Base-by-base conservation (phyloP, 1,139 yeast genomes). In the Scheffersomyces insectosa region DNA sequence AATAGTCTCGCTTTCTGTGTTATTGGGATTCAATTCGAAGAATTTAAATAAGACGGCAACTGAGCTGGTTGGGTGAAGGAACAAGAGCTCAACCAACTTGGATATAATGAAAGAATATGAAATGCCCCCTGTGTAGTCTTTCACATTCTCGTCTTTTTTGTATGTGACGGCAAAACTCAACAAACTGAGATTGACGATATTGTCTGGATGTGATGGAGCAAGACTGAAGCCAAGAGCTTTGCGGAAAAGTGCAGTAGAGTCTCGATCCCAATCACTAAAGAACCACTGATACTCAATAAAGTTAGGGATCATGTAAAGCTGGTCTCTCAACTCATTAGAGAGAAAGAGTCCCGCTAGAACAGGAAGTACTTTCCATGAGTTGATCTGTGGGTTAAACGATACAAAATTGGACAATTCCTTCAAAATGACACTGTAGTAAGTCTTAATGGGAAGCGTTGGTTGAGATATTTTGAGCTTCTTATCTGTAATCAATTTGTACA, bases 301-400 rank as follows among this genome's bases (percentile, higher is more conserved):
- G 16, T 48, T 46, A 34, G 47, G 36, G 23, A 56, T 48, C 10
- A 68, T 54, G 50, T 66, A 70, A 52, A 69, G 58, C 15, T 65
- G 63, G 44, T 72, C 69, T 46, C 78, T 57, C 36, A 70, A 49
- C 1, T 63, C 62, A 42, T 63, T 66, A 0, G 84, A 69, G 12
- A 79, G 56, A 14, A 71, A 46, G 16, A 84, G 56, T 0, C 90
- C 91, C 0, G 83, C 63, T 10, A 83, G 57, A 1, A 83, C 63
- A 0, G 88, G 84, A 12, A 79, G 49, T 2, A 75, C 75, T 54
- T 79, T 80, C 88, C 88, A 82, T 43, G 74, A 54, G 46, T 73
- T 74, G 2, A 45, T 52, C 2, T 44, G 32, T 0, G 65, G 68
- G 43, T 69, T 57, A 49, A 47, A 70, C 6, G 41, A 43, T 5